These are phyloP conservation scores for Bassia scoparia DNA, from an alignment of 148 eudicot genomes.

Conservation along the genomic window DNA sequence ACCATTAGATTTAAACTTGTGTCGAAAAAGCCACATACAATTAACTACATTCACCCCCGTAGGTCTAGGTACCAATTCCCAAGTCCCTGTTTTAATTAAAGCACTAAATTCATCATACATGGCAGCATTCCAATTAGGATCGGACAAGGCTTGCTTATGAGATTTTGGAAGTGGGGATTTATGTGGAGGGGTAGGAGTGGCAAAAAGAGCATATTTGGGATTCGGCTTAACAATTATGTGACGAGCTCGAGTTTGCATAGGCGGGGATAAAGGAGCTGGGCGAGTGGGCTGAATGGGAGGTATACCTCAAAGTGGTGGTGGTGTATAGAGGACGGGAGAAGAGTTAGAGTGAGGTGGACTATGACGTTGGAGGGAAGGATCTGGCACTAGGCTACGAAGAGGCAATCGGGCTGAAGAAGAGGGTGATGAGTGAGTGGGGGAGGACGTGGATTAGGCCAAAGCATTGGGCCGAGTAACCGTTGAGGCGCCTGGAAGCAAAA, in stretches of 20 bases:
- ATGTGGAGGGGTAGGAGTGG: background rate
- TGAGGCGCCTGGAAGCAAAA: background rate
- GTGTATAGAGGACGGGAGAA: background rate
- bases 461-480: background rate
- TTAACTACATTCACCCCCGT: too few species aligned
- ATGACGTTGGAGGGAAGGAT: background rate
- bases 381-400: background rate
- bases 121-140: background rate
- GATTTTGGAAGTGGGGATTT: background rate
- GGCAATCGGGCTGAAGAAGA: background rate
- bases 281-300: background rate
- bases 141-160: background rate
- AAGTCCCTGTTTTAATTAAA: too few species aligned
- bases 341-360: background rate
- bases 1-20: too few species aligned
- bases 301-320: background rate
- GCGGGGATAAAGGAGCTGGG: background rate
- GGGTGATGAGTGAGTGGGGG: background rate
- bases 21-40: too few species aligned
- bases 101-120: background rate
- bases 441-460: background rate
- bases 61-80: too few species aligned
- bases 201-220: background rate
- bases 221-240: background rate
- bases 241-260: background rate